phyloP scores from a whole-genome alignment of 2,329 filamentous ascomycete genomes.

The Aspergillus fischeri region DNA sequence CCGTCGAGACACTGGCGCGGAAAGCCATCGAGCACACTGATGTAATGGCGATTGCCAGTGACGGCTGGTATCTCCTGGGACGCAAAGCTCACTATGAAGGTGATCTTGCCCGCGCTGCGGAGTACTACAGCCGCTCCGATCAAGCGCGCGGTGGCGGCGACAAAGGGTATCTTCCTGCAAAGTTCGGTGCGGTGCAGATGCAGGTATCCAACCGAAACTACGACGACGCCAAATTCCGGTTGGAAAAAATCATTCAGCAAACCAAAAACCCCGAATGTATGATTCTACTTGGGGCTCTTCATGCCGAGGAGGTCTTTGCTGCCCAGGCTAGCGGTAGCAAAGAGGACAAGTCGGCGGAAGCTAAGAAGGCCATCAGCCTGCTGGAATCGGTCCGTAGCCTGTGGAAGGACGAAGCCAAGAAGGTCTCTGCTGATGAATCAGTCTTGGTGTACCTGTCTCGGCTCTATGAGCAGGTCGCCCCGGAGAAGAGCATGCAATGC shows the following conservation, averaged over 20 bases:
- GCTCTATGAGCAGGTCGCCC: conserved; percentile 78
- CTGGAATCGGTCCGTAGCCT: conserved; percentile 78
- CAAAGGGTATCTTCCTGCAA: conserved; percentile 85
- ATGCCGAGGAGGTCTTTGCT: conserved; percentile 89
- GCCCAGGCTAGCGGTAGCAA: conserved; percentile 73
- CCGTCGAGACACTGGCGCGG: conserved; percentile 80
- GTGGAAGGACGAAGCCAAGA: conserved; percentile 92
- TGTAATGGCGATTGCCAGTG: conserved; percentile 92
- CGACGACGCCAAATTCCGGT: conserved; percentile 83
- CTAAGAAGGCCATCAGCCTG: conserved; percentile 79
- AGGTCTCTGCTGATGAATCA: conserved; percentile 72
- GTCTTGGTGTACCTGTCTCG: conserved; percentile 89
- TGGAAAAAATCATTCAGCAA: conserved; percentile 91
- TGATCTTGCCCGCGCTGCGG: conserved; percentile 68
- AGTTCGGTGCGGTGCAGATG: conserved; percentile 89
- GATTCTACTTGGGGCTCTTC: conserved; percentile 83
- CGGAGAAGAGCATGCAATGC: conserved; percentile 89
- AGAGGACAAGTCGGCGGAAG: conserved; percentile 81
- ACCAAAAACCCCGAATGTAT: conserved; percentile 82
- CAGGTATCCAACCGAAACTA: conserved; percentile 78
- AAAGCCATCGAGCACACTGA: conserved; percentile 95
- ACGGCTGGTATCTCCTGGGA: conserved; percentile 94
- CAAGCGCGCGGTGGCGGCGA: conserved; percentile 89
- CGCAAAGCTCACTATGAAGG: conserved; percentile 84
- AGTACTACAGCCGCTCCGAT: conserved; percentile 87